Conservation (phyloP, 345 rosid species). For the Brassica incana region DNA sequence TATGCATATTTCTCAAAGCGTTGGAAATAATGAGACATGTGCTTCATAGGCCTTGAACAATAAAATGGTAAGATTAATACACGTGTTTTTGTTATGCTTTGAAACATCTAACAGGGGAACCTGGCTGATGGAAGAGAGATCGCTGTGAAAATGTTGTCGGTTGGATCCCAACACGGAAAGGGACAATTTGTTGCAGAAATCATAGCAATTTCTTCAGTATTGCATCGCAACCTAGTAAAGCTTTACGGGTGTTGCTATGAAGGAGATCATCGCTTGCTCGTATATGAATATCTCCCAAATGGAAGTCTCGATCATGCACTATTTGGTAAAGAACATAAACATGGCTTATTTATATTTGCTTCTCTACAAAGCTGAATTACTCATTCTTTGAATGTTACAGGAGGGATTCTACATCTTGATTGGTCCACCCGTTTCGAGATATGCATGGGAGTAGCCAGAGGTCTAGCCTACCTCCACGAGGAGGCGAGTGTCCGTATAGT, state of each 20-base stretch:
- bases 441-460: constrained; percentile 51
- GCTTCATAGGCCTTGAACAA: neutral
- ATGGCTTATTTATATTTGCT: neutral
- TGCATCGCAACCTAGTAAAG: constrained; percentile 40
- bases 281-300: constrained; percentile 33
- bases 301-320: constrained; percentile 32
- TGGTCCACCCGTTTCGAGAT: constrained; percentile 50
- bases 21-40: neutral
- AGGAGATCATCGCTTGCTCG: constrained; percentile 33
- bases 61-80: neutral
- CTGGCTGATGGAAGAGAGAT: constrained; percentile 44
- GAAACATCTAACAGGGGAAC: constrained; percentile 34
- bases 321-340: constrained; percentile 27
- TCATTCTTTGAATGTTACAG: constrained; percentile 32
- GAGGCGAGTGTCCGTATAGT: constrained; percentile 56
- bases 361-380: neutral
- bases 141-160: constrained; percentile 63
- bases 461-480: constrained; percentile 54
- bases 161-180: constrained; percentile 67
- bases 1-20: neutral
- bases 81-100: neutral
- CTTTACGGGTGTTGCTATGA: constrained; percentile 41
- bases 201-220: constrained; percentile 39
- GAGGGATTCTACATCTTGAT: constrained; percentile 36
- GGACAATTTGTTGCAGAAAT: constrained; percentile 68